Base-by-base conservation (phyloP, 2,329 filamentous ascomycete species). In the Diaporthe helianthi region DNA sequence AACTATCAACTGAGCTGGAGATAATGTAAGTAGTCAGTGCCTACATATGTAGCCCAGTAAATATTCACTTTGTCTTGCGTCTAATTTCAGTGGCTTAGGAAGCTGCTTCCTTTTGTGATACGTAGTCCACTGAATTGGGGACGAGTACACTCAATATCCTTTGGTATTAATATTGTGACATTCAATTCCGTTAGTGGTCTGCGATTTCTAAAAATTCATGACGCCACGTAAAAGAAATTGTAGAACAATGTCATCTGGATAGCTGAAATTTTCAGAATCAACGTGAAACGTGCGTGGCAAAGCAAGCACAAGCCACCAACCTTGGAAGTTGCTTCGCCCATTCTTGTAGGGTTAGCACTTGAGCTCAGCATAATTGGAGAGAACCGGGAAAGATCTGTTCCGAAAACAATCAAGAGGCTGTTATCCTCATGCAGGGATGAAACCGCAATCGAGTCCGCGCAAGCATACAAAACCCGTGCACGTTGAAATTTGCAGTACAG, bases 131-230 rank as follows among this genome's bases (percentile, higher is more conserved):
- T 2, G 9, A 22, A 5, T 54, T 54, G 31, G 3, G 52, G 19
- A 36, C 52, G 5, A 36, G 31, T 12, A 22, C 26, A n/a, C n/a
- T n/a, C n/a, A 33, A 9, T 29, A 13, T 19, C 51, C 17, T 6
- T 53, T 10, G 4, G 29, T 22, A 5, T 53, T 8, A 33, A 33
- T 53, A n/a, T n/a, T n/a, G n/a, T 33, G 33, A 7, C 51, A 1
- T 53, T 53, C 2, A 15, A 13, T 52, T 4, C n/a, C 10, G 19
- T 53, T 10, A 9, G 12, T 9, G 4, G 44, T 46, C 19, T 46
- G 4, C n/a, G 12, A 4, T 22, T 12, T 10, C 1, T 12, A 4
- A 1, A 12, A 22, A 41, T 1, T 17, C 1, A 4, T 8, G 17
- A 41, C 3, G 15, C 3, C n/a, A 46, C 8, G 1, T 22, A 46